Conservation (phyloP, 2,329 filamentous ascomycete genomes). For the Fusarium scirpi region DNA sequence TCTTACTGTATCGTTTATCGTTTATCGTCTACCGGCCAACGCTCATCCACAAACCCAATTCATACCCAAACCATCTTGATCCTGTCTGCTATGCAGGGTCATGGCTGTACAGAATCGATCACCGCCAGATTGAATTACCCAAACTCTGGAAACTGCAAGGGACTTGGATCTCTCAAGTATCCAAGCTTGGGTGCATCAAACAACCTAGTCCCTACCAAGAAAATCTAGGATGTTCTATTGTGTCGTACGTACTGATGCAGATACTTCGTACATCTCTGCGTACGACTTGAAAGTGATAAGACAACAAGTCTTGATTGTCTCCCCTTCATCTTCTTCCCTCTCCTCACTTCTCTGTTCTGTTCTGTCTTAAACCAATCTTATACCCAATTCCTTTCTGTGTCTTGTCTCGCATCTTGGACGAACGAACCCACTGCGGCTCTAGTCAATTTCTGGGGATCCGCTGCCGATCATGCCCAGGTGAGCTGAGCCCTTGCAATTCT, state of each 20-base stretch:
- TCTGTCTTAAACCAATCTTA: constrained; percentile 17
- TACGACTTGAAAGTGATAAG: constrained; percentile 1
- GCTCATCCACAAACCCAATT: constrained; percentile 14
- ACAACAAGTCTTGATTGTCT: constrained; percentile 1
- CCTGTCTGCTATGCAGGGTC: constrained; percentile 31
- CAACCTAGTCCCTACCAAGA: constrained; percentile 16
- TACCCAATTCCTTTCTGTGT: constrained; percentile 21
- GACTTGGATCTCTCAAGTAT: constrained; percentile 30
- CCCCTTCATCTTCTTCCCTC: neutral
- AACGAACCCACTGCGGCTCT: constrained; percentile 32
- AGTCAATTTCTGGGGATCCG: constrained; percentile 32
- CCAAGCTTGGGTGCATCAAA: constrained; percentile 36
- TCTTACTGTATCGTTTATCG: neutral
- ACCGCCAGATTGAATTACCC: constrained; percentile 39
- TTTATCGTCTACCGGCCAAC: constrained; percentile 1
- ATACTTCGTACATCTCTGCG: neutral
- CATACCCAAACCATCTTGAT: constrained; percentile 5
- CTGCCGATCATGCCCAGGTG: constrained; percentile 45
- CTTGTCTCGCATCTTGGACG: constrained; percentile 6
- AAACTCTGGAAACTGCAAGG: constrained; percentile 37
- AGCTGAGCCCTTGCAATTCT: constrained; percentile 39
- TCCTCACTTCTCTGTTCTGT: neutral
- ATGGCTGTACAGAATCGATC: constrained; percentile 34
- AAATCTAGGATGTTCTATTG: constrained; percentile 13
- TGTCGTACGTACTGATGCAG: neutral